Evolutionary conservation across 768 basidiomycete genomes (phyloP).

Genomic region (Psilocybe cubensis): DNA sequence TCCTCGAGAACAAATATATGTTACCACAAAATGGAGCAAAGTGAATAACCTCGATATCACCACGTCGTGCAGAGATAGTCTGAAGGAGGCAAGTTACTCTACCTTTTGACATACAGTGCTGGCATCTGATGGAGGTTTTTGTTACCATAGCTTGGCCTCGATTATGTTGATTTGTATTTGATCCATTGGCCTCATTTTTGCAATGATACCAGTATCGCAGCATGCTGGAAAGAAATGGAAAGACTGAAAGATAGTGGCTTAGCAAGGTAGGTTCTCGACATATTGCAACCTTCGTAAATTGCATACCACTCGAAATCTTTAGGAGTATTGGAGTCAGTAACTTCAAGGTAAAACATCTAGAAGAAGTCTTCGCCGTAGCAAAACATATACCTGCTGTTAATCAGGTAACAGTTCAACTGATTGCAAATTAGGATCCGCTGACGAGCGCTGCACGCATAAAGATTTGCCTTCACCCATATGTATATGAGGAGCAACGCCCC

Average conservation of each 20-base stretch:
- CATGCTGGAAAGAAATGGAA: slow-evolving; percentile 67
- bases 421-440: not conserved
- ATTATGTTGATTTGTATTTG: slow-evolving; percentile 72
- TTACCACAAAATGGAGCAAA: slow-evolving; percentile 70
- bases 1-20: slow-evolving; percentile 53
- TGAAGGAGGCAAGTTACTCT: slow-evolving; percentile 48
- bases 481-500: slow-evolving; percentile 54
- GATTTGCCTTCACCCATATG: slow-evolving; percentile 73
- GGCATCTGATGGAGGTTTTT: not conserved
- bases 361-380: slow-evolving; percentile 54
- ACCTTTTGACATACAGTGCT: not conserved
- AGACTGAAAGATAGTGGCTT: slow-evolving; percentile 54
- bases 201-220: slow-evolving; percentile 48
- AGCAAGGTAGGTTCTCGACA: slow-evolving; percentile 34
- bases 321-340: slow-evolving; percentile 75
- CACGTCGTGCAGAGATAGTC: slow-evolving; percentile 57
- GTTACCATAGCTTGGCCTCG: slow-evolving; percentile 53
- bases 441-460: slow-evolving; percentile 20
- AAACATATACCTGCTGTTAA: slow-evolving; percentile 68
- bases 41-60: slow-evolving; percentile 49
- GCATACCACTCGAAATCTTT: not conserved
- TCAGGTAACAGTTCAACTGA: slow-evolving; percentile 45
- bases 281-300: not conserved
- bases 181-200: slow-evolving; percentile 61
- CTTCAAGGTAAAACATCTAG: slow-evolving; percentile 57